phyloP scores from a whole-genome alignment of 495 filamentous ascomycete species.

The Penicillium soppii region DNA sequence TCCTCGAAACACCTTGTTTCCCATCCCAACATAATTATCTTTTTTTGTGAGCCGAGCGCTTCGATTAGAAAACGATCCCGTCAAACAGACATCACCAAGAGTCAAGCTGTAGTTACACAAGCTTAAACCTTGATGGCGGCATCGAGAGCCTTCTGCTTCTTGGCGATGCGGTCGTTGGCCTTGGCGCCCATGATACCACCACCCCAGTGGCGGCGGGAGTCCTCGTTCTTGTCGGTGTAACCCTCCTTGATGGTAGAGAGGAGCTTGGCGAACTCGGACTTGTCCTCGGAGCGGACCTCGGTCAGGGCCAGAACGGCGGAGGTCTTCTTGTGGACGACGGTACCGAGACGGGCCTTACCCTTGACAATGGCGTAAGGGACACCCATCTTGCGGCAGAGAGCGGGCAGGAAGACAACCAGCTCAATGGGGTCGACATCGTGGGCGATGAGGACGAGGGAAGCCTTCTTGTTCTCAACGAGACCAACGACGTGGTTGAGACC shows the following conservation, averaged over 20 bases:
- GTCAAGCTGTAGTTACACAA: conserved; percentile 14
- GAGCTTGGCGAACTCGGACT: conserved; percentile 94
- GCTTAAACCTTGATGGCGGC: conserved; percentile 91
- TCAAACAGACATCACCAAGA: conserved; percentile 27
- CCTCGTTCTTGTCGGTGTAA: conserved; percentile 94
- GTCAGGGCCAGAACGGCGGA: conserved; percentile 94
- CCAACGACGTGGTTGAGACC: conserved; percentile 99
- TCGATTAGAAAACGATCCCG: conserved; percentile 20
- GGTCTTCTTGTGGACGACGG: conserved; percentile 99
- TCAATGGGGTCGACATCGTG: conserved; percentile 99
- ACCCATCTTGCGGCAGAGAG: conserved; percentile 99
- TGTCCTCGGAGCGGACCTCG: conserved; percentile 96
- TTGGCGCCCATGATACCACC: conserved; percentile 99
- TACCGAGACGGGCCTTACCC: conserved; percentile 98
- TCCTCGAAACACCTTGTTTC: conserved; percentile 31
- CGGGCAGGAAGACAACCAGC: conserved; percentile 97
- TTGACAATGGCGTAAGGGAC: conserved; percentile 98
- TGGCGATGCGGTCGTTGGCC: conserved; percentile 87
- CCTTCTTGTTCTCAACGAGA: conserved; percentile 99
- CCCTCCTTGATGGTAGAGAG: conserved; percentile 96
- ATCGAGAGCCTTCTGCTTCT: conserved; percentile 95
- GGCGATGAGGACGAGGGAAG: conserved; percentile 92
- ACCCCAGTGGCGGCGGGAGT: conserved; percentile 92
- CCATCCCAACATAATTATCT: conserved; percentile 18
- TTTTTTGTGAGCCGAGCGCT: conserved; percentile 22